Conservation (phyloP, 1,284 basidiomycete genomes). For the Ustilago nuda region DNA sequence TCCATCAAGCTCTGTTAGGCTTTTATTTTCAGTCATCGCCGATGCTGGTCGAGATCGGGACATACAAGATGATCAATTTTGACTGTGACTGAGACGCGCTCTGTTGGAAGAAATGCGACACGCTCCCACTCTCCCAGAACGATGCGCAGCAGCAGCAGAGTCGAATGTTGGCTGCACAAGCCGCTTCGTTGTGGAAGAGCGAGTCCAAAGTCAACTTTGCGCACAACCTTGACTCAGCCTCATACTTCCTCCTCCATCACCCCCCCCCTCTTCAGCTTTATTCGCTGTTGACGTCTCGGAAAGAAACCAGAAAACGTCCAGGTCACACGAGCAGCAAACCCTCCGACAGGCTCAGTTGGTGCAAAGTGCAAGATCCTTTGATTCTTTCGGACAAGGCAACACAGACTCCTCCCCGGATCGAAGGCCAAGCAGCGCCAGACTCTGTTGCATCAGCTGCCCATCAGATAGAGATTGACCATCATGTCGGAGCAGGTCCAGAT, state of each 20-base stretch:
- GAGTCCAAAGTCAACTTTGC: not conserved
- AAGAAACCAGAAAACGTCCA: not conserved
- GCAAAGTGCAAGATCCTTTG: not conserved
- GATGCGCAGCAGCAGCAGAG: not conserved
- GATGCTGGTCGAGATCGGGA: not conserved
- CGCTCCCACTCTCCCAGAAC: constrained; percentile 17
- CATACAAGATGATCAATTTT: constrained; percentile 9
- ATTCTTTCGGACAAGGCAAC: not conserved
- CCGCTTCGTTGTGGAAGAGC: not conserved
- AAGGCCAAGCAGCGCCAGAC: not conserved
- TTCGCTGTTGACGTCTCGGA: not conserved
- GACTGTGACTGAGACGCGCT: constrained; percentile 11
- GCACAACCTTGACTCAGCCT: constrained; percentile 9
- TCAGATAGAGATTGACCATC: not conserved
- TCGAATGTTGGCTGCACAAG: constrained; percentile 11
- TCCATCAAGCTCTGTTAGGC: not conserved
- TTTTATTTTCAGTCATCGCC: not conserved
- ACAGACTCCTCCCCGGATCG: not conserved
- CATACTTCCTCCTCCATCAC: not conserved
- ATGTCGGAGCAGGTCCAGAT: constrained; percentile 63
- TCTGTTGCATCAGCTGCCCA: constrained; percentile 2
- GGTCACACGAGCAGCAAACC: not conserved
- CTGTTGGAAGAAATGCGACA: constrained; percentile 34
- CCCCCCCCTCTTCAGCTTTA: not conserved
- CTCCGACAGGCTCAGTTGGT: not conserved